Conservation (phyloP, 2,329 filamentous ascomycete genomes). For the Elsinoe necatrix region DNA sequence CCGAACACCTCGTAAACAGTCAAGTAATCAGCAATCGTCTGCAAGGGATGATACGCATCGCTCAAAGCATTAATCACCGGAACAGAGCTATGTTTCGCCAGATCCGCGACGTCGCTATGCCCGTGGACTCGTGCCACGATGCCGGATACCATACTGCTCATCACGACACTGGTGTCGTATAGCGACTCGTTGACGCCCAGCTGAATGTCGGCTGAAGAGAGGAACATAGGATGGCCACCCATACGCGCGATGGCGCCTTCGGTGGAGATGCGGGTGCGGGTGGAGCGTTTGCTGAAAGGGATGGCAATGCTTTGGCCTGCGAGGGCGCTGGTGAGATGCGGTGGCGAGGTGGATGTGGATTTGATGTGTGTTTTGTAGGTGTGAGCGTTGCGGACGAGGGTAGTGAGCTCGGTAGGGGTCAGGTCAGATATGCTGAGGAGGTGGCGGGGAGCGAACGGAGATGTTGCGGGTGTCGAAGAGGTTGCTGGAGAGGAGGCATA, state of each 20-base stretch:
- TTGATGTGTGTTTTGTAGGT: constrained; percentile 71
- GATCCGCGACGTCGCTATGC: constrained; percentile 41
- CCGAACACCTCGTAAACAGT: constrained; percentile 73
- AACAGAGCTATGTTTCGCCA: constrained; percentile 41
- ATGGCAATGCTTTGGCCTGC: constrained; percentile 77
- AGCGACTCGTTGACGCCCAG: constrained; percentile 92
- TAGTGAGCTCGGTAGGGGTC: constrained; percentile 66
- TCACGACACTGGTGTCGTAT: constrained; percentile 83
- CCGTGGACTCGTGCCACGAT: constrained; percentile 45
- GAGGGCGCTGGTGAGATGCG: constrained; percentile 53
- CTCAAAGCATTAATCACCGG: constrained; percentile 57
- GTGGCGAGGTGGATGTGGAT: constrained; percentile 49
- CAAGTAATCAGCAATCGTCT: constrained; percentile 88
- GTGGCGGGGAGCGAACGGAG: constrained; percentile 64
- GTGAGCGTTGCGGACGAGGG: constrained; percentile 73
- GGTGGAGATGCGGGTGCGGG: constrained; percentile 84
- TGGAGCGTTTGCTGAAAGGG: constrained; percentile 95
- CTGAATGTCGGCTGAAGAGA: constrained; percentile 93
- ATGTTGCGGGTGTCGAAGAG: constrained; percentile 35
- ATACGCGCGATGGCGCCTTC: constrained; percentile 83
- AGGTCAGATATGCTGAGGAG: constrained; percentile 87
- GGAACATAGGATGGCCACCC: constrained; percentile 91
- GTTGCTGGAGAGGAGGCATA: constrained; percentile 22
- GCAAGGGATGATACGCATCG: constrained; percentile 85
- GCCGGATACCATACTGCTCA: constrained; percentile 61